Evolutionary conservation across 2,329 filamentous ascomycete species (phyloP).

Genomic region (Colletotrichum orchidophilum): DNA sequence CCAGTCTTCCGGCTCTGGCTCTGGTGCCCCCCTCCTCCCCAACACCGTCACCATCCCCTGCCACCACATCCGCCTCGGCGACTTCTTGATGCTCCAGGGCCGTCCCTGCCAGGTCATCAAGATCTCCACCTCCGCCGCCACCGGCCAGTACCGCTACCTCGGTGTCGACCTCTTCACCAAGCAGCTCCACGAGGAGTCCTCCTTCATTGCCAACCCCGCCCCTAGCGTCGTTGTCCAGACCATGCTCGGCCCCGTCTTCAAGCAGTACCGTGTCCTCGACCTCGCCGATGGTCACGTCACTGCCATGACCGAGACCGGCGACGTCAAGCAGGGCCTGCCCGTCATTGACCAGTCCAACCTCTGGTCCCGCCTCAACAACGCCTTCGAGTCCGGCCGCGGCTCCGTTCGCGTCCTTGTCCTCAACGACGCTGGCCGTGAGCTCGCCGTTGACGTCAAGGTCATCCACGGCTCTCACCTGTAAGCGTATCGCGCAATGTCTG

Average conservation of each 20-base stretch:
- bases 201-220: constrained; percentile 95
- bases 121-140: constrained; percentile 97
- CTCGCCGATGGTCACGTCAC: constrained; percentile 88
- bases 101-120: constrained; percentile 99
- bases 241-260: constrained; percentile 99
- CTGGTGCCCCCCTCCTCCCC: constrained; percentile 55
- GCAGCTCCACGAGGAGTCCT: constrained; percentile 98
- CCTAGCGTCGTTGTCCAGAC: constrained; percentile 98
- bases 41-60: constrained; percentile 98
- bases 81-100: constrained; percentile 98
- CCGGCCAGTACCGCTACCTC: constrained; percentile 99
- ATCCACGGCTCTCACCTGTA: constrained; percentile 82
- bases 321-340: constrained; percentile 94
- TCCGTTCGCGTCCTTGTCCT: constrained; percentile 96
- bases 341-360: constrained; percentile 97
- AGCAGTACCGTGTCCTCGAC: constrained; percentile 99
- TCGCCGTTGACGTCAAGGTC: constrained; percentile 99
- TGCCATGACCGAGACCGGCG: constrained; percentile 98
- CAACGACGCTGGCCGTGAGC: constrained; percentile 90
- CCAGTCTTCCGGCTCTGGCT: constrained; percentile 43
- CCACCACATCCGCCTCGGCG: constrained; percentile 99
- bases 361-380: constrained; percentile 79
- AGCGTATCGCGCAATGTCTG: constrained; percentile 39
- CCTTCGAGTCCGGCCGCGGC: constrained; percentile 92
- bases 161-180: constrained; percentile 99